Percentiles rank a stretch among this genome's conserved stretches.
Evolutionary conservation across 1,139 yeast species (phyloP).

Genomic region (Martiniozyma asiatica): DNA sequence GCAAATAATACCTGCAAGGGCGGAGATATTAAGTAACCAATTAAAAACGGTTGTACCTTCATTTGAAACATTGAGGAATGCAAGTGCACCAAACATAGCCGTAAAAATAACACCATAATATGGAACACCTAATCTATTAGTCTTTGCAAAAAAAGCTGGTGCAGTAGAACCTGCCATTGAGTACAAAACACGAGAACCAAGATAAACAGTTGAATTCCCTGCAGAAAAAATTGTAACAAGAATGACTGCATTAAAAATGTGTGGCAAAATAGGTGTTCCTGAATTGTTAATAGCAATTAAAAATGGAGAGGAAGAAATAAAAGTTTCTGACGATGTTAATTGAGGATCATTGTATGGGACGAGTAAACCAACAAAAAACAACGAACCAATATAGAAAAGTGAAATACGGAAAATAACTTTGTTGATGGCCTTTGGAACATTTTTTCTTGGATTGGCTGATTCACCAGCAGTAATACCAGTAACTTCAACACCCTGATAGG

Average conservation of each 20-base stretch:
- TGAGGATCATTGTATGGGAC: slow-evolving; percentile 65
- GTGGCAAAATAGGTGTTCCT: slow-evolving; percentile 57
- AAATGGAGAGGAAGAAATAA: slow-evolving; percentile 37
- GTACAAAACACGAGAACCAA: slow-evolving; percentile 61
- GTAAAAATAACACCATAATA: slow-evolving; percentile 45
- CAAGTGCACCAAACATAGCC: slow-evolving; percentile 46
- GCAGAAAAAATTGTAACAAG: slow-evolving; percentile 61
- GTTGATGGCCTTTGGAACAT: slow-evolving; percentile 75
- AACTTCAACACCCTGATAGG: slow-evolving; percentile 70
- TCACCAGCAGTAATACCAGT: slow-evolving; percentile 87
- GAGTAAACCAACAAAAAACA: slow-evolving; percentile 69
- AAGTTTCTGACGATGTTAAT: slow-evolving; percentile 17
- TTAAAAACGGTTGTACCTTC: slow-evolving; percentile 57
- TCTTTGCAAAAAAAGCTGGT: slow-evolving; percentile 40
- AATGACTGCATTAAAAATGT: slow-evolving; percentile 66
- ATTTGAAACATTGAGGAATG: slow-evolving; percentile 51
- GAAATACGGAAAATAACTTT: slow-evolving; percentile 72
- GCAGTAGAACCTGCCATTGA: slow-evolving; percentile 55
- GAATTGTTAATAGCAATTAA: slow-evolving; percentile 49
- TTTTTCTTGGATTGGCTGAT: slow-evolving; percentile 64
- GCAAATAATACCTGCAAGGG: slow-evolving; percentile 60
- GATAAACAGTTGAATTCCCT: slow-evolving; percentile 66
- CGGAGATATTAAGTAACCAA: slow-evolving; percentile 73
- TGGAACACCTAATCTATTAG: slow-evolving; percentile 54
- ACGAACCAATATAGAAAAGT: slow-evolving; percentile 65